Evolutionary conservation across 1,284 basidiomycete genomes (phyloP).

Genomic region (Papiliotrema laurentii): DNA sequence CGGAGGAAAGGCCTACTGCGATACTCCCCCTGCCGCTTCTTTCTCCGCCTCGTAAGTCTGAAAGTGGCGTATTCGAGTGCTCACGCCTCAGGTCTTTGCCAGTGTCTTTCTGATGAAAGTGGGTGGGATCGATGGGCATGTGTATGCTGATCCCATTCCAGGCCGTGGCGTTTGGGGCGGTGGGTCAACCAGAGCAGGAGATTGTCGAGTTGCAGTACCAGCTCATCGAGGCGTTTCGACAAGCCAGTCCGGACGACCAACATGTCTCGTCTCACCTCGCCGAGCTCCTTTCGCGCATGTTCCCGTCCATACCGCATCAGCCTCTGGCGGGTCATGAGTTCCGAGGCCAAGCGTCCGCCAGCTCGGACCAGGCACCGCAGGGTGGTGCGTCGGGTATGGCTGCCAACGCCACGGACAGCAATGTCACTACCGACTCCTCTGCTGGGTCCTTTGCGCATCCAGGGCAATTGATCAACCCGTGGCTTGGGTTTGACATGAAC

Average conservation of each 20-base stretch:
- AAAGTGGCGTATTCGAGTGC: no score
- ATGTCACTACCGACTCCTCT: no score
- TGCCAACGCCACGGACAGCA: no score
- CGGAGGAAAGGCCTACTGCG: slow-evolving; percentile 7
- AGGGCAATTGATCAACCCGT: no score
- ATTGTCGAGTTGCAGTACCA: slow-evolving; percentile 9
- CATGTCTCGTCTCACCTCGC: slow-evolving; percentile 10
- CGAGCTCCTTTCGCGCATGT: slow-evolving; percentile 4
- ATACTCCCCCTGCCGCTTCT: slow-evolving; percentile 7
- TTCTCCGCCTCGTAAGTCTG: slow-evolving; percentile 7
- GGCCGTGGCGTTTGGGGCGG: slow-evolving; percentile 10
- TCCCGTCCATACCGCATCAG: slow-evolving; percentile 4
- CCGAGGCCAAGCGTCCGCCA: not conserved
- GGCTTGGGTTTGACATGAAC: slow-evolving; percentile 5
- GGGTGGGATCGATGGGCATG: not conserved
- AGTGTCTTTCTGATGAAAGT: slow-evolving; percentile 15
- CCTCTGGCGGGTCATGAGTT: not conserved
- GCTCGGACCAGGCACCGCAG: not conserved
- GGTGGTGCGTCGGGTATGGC: no score
- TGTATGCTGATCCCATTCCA: not conserved
- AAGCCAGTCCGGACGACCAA: slow-evolving; percentile 7
- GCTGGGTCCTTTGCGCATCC: no score
- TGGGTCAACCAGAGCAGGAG: slow-evolving; percentile 10
- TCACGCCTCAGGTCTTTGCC: slow-evolving; percentile 11
- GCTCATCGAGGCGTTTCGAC: slow-evolving; percentile 6